Percentiles rank a stretch among this genome's conserved stretches.
Conservation (phyloP, 805 yeast species). For the Wickerhamomyces silvicola region DNA sequence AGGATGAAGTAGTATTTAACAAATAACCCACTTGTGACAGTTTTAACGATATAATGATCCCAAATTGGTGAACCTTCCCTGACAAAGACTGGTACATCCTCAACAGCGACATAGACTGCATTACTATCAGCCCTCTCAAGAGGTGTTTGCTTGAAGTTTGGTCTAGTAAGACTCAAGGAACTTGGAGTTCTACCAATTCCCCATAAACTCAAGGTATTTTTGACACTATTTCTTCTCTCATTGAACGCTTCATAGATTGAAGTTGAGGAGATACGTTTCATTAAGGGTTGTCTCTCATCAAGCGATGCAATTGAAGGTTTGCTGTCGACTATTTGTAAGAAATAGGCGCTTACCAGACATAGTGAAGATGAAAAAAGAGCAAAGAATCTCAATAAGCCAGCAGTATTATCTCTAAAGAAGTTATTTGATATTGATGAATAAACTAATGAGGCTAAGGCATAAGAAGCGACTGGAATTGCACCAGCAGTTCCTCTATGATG, state of each 20-base stretch:
- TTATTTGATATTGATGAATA: constrained; percentile 52
- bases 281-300: constrained; percentile 2
- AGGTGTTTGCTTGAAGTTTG: constrained; percentile 10
- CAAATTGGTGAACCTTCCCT: constrained; percentile 21
- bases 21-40: constrained; percentile 28
- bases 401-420: constrained; percentile 46
- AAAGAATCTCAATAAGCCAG: constrained; percentile 49
- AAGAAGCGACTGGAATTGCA: constrained; percentile 27
- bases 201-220: constrained; percentile 20
- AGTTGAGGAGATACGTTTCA: constrained; percentile 7
- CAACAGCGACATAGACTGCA: constrained; percentile 23
- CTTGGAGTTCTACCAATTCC: constrained; percentile 23
- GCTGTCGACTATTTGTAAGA: constrained; percentile 17
- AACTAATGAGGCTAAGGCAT: constrained; percentile 64
- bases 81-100: constrained; percentile 24
- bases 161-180: constrained; percentile 9
- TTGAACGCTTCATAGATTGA: constrained; percentile 5
- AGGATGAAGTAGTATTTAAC: constrained; percentile 48
- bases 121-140: constrained; percentile 11
- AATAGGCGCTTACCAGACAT: constrained; percentile 27
- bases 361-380: constrained; percentile 39
- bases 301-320: neutral
- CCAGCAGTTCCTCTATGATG: constrained; percentile 44
- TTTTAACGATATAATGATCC: constrained; percentile 19
- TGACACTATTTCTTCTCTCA: constrained; percentile 15